phyloP scores from a whole-genome alignment of 129 eudicot species.

The Cynara cardunculus region DNA sequence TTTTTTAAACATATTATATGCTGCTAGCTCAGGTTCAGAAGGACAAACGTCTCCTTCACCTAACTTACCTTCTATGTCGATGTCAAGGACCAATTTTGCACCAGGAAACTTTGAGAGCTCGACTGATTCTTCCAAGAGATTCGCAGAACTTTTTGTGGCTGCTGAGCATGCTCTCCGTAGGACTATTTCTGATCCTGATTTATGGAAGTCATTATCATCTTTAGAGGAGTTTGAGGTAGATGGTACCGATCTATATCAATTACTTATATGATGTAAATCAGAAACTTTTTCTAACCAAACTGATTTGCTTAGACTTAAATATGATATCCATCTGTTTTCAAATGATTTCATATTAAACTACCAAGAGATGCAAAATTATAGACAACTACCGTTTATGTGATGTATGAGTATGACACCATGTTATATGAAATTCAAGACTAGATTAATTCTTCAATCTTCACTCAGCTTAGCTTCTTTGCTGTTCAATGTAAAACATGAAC shows the following conservation, averaged over 20 bases:
- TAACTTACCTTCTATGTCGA: conserved; percentile 38
- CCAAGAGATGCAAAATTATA: neutral
- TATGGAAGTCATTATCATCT: conserved; percentile 74
- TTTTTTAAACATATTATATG: conserved; percentile 14
- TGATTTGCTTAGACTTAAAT: neutral
- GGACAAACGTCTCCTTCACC: conserved; percentile 29
- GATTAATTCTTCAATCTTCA: neutral
- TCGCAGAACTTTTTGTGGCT: conserved; percentile 81
- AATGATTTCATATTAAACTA: neutral
- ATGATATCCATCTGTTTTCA: neutral
- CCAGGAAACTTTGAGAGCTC: conserved; percentile 77
- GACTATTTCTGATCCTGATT: conserved; percentile 69
- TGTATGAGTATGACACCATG: neutral
- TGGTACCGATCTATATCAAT: neutral
- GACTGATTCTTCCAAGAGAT: conserved; percentile 65
- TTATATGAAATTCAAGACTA: neutral
- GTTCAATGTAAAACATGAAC: neutral
- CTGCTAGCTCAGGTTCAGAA: conserved; percentile 61
- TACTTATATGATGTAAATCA: neutral
- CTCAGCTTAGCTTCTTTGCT: neutral
- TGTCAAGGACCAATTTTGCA: conserved; percentile 61
- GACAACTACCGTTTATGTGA: neutral
- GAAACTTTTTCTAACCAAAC: neutral
- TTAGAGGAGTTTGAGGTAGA: conserved; percentile 80
- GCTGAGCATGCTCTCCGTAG: conserved; percentile 78